phyloP scores from a whole-genome alignment of 75 land plant genomes.

The Sequoia sempervirens region DNA sequence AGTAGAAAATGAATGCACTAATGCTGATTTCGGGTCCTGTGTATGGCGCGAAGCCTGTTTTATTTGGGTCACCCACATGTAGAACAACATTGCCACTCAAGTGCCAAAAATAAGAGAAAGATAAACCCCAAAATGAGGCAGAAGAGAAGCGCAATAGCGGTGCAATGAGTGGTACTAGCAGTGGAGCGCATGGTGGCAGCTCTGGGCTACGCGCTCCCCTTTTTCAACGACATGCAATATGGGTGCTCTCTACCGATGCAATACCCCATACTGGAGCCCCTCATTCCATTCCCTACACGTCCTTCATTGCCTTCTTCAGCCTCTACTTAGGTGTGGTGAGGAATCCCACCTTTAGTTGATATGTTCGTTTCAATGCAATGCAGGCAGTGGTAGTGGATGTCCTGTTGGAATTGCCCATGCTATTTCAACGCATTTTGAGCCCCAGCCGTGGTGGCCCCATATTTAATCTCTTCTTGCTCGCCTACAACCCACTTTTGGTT shows the following conservation, averaged over 20 bases:
- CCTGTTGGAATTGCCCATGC: slow-evolving; percentile 59
- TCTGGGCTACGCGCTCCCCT: slow-evolving; percentile 69
- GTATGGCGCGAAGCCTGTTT: neutral
- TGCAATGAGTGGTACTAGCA: slow-evolving; percentile 28
- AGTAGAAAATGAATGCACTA: neutral
- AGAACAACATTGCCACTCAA: neutral
- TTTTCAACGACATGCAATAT: slow-evolving; percentile 87
- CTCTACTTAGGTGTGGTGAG: slow-evolving; percentile 79
- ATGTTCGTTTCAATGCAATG: slow-evolving; percentile 88
- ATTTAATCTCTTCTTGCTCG: slow-evolving; percentile 36
- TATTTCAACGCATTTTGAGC: slow-evolving; percentile 53
- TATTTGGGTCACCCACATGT: neutral
- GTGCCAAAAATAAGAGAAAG: neutral
- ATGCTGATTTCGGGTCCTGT: neutral
- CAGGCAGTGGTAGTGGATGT: slow-evolving; percentile 92
- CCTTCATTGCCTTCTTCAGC: slow-evolving; percentile 84
- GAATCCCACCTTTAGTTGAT: slow-evolving; percentile 61
- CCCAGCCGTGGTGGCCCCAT: slow-evolving; percentile 46
- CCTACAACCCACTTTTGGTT: slow-evolving; percentile 61
- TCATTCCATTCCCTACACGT: slow-evolving; percentile 64
- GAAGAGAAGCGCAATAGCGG: neutral
- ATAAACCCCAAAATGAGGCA: neutral
- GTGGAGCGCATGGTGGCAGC: slow-evolving; percentile 74
- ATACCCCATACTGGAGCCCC: slow-evolving; percentile 37
- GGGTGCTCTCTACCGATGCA: slow-evolving; percentile 69